Percentiles rank a stretch among this genome's conserved stretches.
These are phyloP conservation scores for Malassezia arunalokei DNA, from an alignment of 1,284 basidiomycete genomes.

Conservation along the genomic window DNA sequence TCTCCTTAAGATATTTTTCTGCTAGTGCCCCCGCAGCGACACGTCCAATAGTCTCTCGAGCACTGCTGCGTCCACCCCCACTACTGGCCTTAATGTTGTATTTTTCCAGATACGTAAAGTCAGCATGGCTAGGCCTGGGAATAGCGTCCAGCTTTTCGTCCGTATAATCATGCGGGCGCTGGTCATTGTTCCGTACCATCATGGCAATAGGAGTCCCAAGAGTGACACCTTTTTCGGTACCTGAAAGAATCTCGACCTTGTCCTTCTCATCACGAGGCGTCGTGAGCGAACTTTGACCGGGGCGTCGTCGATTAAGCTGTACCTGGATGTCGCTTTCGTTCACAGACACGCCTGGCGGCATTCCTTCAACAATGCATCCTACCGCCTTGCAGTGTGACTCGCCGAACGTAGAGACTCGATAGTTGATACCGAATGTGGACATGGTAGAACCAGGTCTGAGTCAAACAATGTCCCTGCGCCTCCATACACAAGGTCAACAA, in stretches of 20 bases:
- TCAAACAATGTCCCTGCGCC: neutral
- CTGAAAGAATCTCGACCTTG: constrained; percentile 83
- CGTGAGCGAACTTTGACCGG: constrained; percentile 91
- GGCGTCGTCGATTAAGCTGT: constrained; percentile 79
- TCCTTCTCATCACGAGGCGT: constrained; percentile 91
- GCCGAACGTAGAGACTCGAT: constrained; percentile 91
- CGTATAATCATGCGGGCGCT: constrained; percentile 93
- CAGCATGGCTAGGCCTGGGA: constrained; percentile 92
- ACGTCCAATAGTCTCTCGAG: constrained; percentile 91
- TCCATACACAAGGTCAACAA: neutral
- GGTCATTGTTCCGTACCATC: constrained; percentile 93
- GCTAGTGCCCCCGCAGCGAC: constrained; percentile 97
- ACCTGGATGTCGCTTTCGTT: constrained; percentile 73
- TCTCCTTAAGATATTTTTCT: constrained; percentile 81
- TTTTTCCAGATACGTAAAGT: constrained; percentile 96
- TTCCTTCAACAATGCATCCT: constrained; percentile 92
- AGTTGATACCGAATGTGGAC: constrained; percentile 83
- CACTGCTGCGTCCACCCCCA: constrained; percentile 84
- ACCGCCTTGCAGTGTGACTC: constrained; percentile 96
- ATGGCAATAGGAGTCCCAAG: constrained; percentile 94
- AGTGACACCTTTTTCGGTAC: constrained; percentile 82
- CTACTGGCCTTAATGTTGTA: constrained; percentile 94
- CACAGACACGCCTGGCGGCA: constrained; percentile 78
- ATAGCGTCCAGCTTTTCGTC: constrained; percentile 77
- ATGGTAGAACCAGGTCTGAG: constrained; percentile 50